These are phyloP conservation scores for Magnusiomyces paraingens DNA, from an alignment of 1,139 yeast species.

Conservation along the genomic window DNA sequence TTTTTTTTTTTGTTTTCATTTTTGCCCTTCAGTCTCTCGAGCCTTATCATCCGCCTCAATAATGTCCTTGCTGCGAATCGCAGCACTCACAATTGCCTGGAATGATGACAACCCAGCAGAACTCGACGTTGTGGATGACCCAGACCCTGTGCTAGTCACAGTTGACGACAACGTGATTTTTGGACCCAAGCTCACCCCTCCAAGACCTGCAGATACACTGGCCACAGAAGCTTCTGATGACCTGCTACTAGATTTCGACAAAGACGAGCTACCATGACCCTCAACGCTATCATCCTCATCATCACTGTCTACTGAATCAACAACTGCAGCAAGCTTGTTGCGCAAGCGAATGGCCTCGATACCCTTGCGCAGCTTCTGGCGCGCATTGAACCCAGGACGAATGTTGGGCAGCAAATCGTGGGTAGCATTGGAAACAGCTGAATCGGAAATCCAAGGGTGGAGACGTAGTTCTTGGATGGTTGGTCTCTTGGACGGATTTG, in stretches of 20 bases:
- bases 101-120: constrained; percentile 34
- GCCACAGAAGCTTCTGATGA: neutral
- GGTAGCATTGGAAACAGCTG: constrained; percentile 37
- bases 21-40: neutral
- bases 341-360: constrained; percentile 73
- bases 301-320: constrained; percentile 45
- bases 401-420: constrained; percentile 67
- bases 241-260: neutral
- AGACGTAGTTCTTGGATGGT: constrained; percentile 56
- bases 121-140: constrained; percentile 7
- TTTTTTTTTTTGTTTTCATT: too few species aligned
- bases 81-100: constrained; percentile 70
- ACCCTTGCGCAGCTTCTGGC: constrained; percentile 77
- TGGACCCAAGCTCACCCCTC: neutral
- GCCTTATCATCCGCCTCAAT: constrained; percentile 17
- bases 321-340: constrained; percentile 64
- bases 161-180: constrained; percentile 16
- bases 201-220: constrained; percentile 11
- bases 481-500: constrained; percentile 59
- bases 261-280: neutral
- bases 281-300: constrained; percentile 47
- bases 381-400: constrained; percentile 74
- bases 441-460: constrained; percentile 65
- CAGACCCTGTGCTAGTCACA: neutral
- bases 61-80: constrained; percentile 54